These are phyloP conservation scores for Calocybe cyanea DNA, from an alignment of 768 basidiomycete genomes.

Conservation along the genomic window DNA sequence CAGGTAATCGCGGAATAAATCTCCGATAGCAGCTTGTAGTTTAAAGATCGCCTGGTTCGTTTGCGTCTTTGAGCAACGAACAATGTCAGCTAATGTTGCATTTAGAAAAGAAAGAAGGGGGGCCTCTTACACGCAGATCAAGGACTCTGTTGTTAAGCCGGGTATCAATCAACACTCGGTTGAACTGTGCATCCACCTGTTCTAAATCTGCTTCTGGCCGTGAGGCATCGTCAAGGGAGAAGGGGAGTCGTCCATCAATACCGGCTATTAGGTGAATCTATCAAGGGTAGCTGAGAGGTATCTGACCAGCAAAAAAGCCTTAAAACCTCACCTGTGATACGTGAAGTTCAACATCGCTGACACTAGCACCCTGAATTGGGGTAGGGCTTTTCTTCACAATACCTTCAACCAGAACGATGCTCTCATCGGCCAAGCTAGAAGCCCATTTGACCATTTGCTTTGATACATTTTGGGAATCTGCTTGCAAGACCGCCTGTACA, in stretches of 20 bases:
- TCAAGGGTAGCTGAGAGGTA: not conserved
- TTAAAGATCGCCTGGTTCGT: constrained; percentile 96
- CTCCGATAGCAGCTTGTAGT: constrained; percentile 84
- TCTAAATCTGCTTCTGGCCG: constrained; percentile 75
- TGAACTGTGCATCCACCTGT: constrained; percentile 56
- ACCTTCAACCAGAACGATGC: constrained; percentile 89
- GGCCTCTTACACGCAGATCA: constrained; percentile 75
- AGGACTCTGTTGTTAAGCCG: constrained; percentile 92
- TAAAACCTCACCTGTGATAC: constrained; percentile 63
- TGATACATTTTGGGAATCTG: constrained; percentile 73
- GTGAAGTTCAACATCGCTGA: constrained; percentile 85
- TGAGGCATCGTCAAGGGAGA: constrained; percentile 89
- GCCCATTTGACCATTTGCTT: constrained; percentile 99
- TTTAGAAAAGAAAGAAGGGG: too few species aligned
- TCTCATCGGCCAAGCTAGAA: constrained; percentile 73
- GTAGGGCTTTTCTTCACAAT: constrained; percentile 73
- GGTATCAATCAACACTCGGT: constrained; percentile 86
- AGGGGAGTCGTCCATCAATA: constrained; percentile 77
- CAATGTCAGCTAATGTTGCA: too few species aligned
- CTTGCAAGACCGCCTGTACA: constrained; percentile 79
- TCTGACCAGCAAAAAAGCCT: too few species aligned
- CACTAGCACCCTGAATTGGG: constrained; percentile 86
- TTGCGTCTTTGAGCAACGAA: constrained; percentile 73
- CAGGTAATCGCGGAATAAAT: constrained; percentile 83
- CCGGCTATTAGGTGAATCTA: constrained; percentile 83